phyloP scores from a whole-genome alignment of 2,329 filamentous ascomycete species.

The Hypoxylon sp. region DNA sequence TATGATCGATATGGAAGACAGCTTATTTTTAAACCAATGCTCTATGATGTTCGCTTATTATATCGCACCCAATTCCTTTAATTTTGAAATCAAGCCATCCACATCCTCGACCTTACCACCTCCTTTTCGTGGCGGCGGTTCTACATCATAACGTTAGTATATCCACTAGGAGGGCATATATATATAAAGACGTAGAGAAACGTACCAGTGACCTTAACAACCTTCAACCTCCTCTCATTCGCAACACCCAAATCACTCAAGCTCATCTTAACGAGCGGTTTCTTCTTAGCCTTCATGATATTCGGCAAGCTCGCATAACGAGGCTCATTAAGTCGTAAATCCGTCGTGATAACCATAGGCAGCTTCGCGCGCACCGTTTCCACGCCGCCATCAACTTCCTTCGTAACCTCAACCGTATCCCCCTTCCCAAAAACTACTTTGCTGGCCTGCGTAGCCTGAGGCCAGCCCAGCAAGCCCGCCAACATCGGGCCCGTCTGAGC shows the following conservation, averaged over 20 bases:
- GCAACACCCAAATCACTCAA: slow-evolving; percentile 86
- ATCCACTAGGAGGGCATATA: neutral
- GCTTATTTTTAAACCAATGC: neutral
- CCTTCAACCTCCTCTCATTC: slow-evolving; percentile 83
- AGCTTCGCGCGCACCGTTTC: slow-evolving; percentile 90
- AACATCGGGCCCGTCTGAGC: slow-evolving; percentile 99
- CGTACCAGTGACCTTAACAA: slow-evolving; percentile 87
- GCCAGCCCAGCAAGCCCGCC: slow-evolving; percentile 90
- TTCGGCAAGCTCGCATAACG: slow-evolving; percentile 96
- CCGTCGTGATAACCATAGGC: slow-evolving; percentile 95
- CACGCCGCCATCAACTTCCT: slow-evolving; percentile 95
- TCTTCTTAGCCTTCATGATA: slow-evolving; percentile 99
- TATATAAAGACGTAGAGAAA: slow-evolving; percentile 44
- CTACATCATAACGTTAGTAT: slow-evolving; percentile 60
- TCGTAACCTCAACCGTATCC: slow-evolving; percentile 81
- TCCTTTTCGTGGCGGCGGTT: slow-evolving; percentile 89
- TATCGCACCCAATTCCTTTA: slow-evolving; percentile 96
- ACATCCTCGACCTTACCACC: slow-evolving; percentile 98
- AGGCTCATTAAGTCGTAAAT: slow-evolving; percentile 94
- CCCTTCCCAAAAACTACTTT: slow-evolving; percentile 81
- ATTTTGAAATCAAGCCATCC: slow-evolving; percentile 90
- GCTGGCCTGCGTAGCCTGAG: slow-evolving; percentile 93
- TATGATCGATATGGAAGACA: neutral
- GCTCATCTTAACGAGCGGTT: slow-evolving; percentile 94
- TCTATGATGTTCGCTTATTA: slow-evolving; percentile 59